Evolutionary conservation across 495 filamentous ascomycete species (phyloP), one percentile per base, ranked within the genome.

Genomic region (Bathelium albidoporum): DNA sequence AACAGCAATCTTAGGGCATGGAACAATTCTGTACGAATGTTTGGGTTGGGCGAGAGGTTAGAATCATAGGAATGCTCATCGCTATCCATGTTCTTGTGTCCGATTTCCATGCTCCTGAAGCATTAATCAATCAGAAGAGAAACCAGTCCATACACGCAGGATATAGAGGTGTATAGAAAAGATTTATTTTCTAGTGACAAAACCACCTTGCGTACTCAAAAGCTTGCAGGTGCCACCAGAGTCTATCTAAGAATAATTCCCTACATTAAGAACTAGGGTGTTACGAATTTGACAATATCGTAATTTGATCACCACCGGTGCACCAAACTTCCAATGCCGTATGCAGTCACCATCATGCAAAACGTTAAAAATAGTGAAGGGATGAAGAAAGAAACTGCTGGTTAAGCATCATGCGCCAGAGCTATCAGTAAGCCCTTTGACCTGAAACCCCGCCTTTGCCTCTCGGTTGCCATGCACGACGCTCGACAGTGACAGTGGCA

Each of bases 1-100:
- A 68, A 62, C 32, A 9, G 34, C 7, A 36, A 22, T 32, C 53
- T 2, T 45, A 83, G 80, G 32, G 86, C 90, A 18, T 96, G 91
- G 91, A 81, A 75, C 59, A 96, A 96, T 71, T 92, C 89, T 9
- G 79, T 87, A 24, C 79, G 77, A 63, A 89, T 95, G 73, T 96
- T 95, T 79, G 85, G 86, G 1, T 70, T 95, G 29, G 89, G 84
- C 0, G 80, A 82, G 24, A 29, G 20, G 69, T 52, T 70, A 58
- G 26, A 26, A 26, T 62, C 64, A 14, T 71, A 67, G 32, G 26
- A 52, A 61, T 16, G 29, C 24, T 10, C 22, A 16, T 7, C 24
- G 24, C 55, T 36, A 20, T 59, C n/a, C n/a, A n/a, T n/a, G n/a
- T n/a, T n/a, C n/a, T n/a, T n/a, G n/a, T n/a, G n/a, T n/a, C n/a